Evolutionary conservation across 805 yeast genomes (phyloP).

Genomic region (Saccharomyces jurei): DNA sequence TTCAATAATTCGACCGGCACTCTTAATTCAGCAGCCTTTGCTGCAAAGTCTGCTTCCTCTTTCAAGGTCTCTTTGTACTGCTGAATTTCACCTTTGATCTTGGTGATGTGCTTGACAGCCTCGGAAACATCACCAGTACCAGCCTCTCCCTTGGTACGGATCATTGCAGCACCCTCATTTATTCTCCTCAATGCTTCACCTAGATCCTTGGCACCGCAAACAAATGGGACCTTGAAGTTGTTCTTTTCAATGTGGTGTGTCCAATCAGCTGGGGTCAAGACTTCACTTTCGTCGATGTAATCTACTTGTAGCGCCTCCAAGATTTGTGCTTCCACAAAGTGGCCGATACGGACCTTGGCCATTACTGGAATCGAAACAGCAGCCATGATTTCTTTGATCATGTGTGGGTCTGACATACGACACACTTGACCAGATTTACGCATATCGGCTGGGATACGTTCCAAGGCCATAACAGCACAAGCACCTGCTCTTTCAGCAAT

Average conservation of each 20-base stretch:
- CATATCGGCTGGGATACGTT: conserved; percentile 79
- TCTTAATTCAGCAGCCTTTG: conserved; percentile 48
- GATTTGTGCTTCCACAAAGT: conserved; percentile 72
- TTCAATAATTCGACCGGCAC: conserved; percentile 51
- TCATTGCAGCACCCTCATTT: conserved; percentile 80
- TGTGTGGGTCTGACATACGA: conserved; percentile 77
- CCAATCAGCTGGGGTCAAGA: conserved; percentile 75
- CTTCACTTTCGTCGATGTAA: conserved; percentile 80
- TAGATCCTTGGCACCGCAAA: conserved; percentile 74
- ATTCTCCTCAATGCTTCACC: conserved; percentile 78
- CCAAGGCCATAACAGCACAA: conserved; percentile 84
- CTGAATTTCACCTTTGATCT: conserved; percentile 49
- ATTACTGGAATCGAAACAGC: conserved; percentile 62
- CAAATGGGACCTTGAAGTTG: conserved; percentile 64
- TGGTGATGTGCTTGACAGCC: conserved; percentile 67
- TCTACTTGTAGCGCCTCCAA: conserved; percentile 65
- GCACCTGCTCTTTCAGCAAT: conserved; percentile 83
- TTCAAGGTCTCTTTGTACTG: conserved; percentile 31
- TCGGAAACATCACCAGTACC: conserved; percentile 84
- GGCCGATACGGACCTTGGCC: conserved; percentile 85
- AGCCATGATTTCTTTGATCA: conserved; percentile 67
- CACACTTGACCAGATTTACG: conserved; percentile 75
- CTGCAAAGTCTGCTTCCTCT: conserved; percentile 39
- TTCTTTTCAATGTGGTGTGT: conserved; percentile 52
- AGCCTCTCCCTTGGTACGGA: conserved; percentile 82